phyloP scores from a whole-genome alignment of 805 yeast genomes.

The Zygosaccharomyces pseudorouxii region DNA sequence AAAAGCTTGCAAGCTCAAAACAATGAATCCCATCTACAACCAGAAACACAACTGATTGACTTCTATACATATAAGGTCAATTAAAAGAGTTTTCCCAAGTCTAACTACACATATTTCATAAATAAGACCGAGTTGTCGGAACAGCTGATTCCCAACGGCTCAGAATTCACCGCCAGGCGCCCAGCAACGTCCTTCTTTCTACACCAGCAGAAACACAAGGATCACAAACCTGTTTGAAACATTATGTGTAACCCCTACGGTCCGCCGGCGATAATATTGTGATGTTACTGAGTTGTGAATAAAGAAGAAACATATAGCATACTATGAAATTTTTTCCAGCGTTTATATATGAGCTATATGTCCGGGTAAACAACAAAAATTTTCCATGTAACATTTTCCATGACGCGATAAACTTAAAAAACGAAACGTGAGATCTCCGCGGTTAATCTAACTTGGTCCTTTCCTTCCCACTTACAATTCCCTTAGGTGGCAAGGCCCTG shows the following conservation, averaged over 20 bases:
- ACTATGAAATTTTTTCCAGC: not conserved
- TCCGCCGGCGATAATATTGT: conserved; percentile 16
- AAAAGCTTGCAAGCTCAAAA: no score
- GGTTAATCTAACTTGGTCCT: conserved; percentile 2
- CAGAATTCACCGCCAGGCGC: conserved; percentile 40
- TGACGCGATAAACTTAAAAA: not conserved
- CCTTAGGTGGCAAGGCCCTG: conserved; percentile 30
- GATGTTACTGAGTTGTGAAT: conserved; percentile 24
- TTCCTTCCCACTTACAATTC: not conserved
- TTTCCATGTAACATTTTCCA: not conserved
- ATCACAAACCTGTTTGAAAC: not conserved
- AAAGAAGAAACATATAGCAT: not conserved
- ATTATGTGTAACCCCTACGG: not conserved
- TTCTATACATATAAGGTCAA: no score
- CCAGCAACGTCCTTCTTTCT: conserved; percentile 39
- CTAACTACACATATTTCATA: not conserved
- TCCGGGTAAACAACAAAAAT: conserved; percentile 2
- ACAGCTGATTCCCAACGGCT: conserved; percentile 41
- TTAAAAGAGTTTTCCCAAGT: no score
- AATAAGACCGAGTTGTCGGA: conserved; percentile 25
- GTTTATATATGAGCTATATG: conserved; percentile 1
- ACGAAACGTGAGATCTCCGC: not conserved
- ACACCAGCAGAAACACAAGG: conserved; percentile 20
- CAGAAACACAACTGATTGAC: no score
- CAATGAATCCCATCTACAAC: no score